Percentiles rank a stretch among this genome's conserved stretches.
Evolutionary conservation across 2,329 filamentous ascomycete genomes (phyloP).

Genomic region (Exophiala aquamarina): DNA sequence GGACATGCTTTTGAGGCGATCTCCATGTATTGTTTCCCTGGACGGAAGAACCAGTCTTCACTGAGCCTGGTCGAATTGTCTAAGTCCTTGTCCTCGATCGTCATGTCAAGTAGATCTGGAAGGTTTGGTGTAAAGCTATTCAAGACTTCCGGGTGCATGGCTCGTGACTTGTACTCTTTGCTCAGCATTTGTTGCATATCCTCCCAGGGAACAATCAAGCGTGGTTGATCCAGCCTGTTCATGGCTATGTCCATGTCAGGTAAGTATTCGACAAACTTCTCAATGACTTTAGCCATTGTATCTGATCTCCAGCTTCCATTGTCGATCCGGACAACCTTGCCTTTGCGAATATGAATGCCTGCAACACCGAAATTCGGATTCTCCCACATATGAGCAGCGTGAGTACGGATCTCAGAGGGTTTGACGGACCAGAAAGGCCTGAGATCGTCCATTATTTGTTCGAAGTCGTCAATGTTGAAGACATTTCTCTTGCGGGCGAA

Average conservation of each 20-base stretch:
- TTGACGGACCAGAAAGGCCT: conserved; percentile 40
- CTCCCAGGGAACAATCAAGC: conserved; percentile 61
- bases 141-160: conserved; percentile 43
- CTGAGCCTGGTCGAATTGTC: conserved; percentile 34
- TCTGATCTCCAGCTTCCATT: conserved; percentile 43
- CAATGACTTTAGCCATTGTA: conserved; percentile 46
- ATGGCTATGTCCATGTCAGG: conserved; percentile 68
- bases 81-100: conserved; percentile 20
- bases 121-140: conserved; percentile 47
- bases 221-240: conserved; percentile 64
- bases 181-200: conserved; percentile 53
- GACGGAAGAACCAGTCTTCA: conserved; percentile 48
- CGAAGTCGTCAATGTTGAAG: conserved; percentile 40
- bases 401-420: conserved; percentile 33
- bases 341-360: conserved; percentile 36
- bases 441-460: conserved; percentile 39
- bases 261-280: conserved; percentile 53
- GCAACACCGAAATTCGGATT: conserved; percentile 31
- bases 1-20: conserved; percentile 58
- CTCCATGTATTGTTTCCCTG: conserved; percentile 59
- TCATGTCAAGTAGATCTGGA: conserved; percentile 29
- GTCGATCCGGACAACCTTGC: conserved; percentile 37
- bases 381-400: conserved; percentile 36
- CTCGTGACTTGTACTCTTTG: conserved; percentile 47
- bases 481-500: conserved; percentile 38